Evolutionary conservation across 768 basidiomycete species (phyloP).

Genomic region (Xerocomellus intermedius): DNA sequence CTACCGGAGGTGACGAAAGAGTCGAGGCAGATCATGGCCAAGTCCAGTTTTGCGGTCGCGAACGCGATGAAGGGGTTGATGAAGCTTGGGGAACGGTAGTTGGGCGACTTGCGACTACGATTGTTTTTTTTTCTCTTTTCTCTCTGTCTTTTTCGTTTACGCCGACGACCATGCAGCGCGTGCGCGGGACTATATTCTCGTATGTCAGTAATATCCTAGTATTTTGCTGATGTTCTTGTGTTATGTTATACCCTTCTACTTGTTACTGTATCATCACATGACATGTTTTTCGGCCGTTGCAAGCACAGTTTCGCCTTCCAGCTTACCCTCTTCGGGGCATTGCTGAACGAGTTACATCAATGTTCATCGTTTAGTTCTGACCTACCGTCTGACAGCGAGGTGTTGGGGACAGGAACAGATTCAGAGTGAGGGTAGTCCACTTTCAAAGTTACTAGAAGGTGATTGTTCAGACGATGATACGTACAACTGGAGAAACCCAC

Average conservation of each 20-base stretch:
- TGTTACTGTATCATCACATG: constrained; percentile 2
- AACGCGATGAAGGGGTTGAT: constrained; percentile 92
- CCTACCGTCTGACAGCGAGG: too few relatives aligned
- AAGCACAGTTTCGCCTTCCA: too few relatives aligned
- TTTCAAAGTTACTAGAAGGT: too few relatives aligned
- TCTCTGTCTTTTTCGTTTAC: not conserved
- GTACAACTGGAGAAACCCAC: too few relatives aligned
- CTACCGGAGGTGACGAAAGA: constrained; percentile 85
- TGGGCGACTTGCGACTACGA: too few relatives aligned
- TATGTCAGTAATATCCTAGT: constrained; percentile 10
- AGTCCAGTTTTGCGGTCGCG: constrained; percentile 93
- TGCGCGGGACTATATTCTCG: not conserved
- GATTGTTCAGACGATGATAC: too few relatives aligned
- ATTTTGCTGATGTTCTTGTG: constrained; percentile 6
- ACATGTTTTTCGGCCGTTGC: not conserved
- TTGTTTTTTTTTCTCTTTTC: not conserved
- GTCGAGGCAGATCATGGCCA: constrained; percentile 91
- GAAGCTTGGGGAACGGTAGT: constrained; percentile 52
- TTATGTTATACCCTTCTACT: constrained; percentile 7
- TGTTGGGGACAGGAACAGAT: too few relatives aligned
- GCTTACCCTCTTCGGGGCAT: too few relatives aligned
- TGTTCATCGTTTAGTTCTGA: too few relatives aligned
- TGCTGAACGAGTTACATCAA: too few relatives aligned
- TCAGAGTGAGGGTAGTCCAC: too few relatives aligned
- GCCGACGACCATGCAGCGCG: constrained; percentile 2